Evolutionary conservation across 164 flowering plant genomes (phyloP).

Genomic region (Magnolia changhungtana): DNA sequence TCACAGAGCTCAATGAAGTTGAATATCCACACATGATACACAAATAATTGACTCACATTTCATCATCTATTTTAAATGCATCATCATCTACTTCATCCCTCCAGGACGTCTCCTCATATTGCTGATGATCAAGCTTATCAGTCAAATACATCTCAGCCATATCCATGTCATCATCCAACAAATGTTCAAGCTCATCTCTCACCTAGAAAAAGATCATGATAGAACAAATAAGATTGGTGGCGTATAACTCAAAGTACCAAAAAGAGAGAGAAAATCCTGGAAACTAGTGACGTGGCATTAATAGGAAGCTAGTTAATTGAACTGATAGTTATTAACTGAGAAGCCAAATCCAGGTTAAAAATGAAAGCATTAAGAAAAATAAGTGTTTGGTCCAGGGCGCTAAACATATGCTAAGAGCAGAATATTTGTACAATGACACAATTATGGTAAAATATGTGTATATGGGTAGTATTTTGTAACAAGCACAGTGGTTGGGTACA

Average conservation of each 20-base stretch:
- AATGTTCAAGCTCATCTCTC: slow-evolving; percentile 52
- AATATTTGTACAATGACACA: too few species aligned
- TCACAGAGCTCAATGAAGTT: too few species aligned
- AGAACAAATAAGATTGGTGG: not conserved
- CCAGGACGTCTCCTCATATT: slow-evolving; percentile 17
- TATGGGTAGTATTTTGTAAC: too few species aligned
- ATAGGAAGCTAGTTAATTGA: not conserved
- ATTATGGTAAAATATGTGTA: too few species aligned
- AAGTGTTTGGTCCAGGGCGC: too few species aligned
- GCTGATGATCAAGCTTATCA: slow-evolving; percentile 36
- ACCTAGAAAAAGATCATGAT: slow-evolving; percentile 26
- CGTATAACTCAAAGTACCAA: not conserved
- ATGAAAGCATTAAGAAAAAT: too few species aligned
- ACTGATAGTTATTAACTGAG: not conserved
- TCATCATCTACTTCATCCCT: slow-evolving; percentile 21
- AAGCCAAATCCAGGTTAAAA: not conserved
- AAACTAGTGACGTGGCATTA: too few species aligned
- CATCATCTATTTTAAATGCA: slow-evolving; percentile 20
- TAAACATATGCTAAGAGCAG: too few species aligned
- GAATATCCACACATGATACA: too few species aligned
- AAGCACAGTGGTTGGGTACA: too few species aligned
- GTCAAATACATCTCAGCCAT: slow-evolving; percentile 62
- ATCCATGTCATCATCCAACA: slow-evolving; percentile 52
- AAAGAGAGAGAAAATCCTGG: not conserved
- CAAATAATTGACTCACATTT: slow-evolving; percentile 14